Evolutionary conservation across 768 basidiomycete species (phyloP), one percentile per base, ranked within the genome.

Genomic region (Leccinum sublutescens): DNA sequence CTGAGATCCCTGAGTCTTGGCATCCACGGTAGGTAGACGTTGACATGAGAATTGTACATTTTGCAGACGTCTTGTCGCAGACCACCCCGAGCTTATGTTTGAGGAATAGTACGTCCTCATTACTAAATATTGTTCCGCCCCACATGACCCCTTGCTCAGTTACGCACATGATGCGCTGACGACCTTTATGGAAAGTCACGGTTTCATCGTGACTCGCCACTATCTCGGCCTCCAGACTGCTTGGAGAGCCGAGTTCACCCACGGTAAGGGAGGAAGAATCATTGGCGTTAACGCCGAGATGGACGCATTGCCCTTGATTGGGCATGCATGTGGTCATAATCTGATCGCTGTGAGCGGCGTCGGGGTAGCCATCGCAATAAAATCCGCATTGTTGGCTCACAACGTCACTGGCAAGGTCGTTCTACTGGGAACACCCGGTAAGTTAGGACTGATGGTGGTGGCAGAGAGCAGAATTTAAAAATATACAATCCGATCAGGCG

Each of bases 201-300:
- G 88, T 7, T 93, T 91, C 71, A 71, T 73, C n/a, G 86, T 92
- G 23, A 91, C 85, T 3, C 77, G 74, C 53, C 84, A 85, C 65
- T 90, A 92, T 66, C 81, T 87, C 52, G 85, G 83, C 15, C 78
- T 93, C 4, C 70, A 80, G 14, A 93, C 91, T 23, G 91, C 91
- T 4, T 93, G 89, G 87, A 78, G 82, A 55, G 91, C 91, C 2
- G 87, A 86, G 65, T 91, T 80, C 71, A 76, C 77, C 38, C 81
- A 84, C 62, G 83, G 85, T 25, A 60, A 65, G 53, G 83, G 82
- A 31, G 86, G 88, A 10, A 81, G 86, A 45, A 83, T 84, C 52
- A 76, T 93, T 50, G 91, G 91, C 8, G 74, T 93, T 62, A 92
- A 93, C 71, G 85, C 89, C 15, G 91, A 92, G 74, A 90, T 89